Percentiles rank a stretch among this genome's conserved stretches.
Evolutionary conservation across 148 eudicot species (phyloP).

Genomic region (Drosera capensis): DNA sequence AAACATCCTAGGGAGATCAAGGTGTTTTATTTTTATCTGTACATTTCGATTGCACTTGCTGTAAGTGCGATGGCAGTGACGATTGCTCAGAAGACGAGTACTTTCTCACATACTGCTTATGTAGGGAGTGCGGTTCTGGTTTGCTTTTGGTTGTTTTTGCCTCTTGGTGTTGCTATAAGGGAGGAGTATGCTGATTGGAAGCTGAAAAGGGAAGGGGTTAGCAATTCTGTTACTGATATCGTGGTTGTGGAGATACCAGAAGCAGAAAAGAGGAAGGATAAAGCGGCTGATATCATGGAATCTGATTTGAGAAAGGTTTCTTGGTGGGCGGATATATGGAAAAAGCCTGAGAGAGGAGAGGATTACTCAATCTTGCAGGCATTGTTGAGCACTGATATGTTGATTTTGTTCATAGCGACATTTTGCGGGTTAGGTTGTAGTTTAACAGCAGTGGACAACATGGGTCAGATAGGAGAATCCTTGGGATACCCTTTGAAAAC

Average conservation of each 20-base stretch:
- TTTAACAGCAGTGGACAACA: constrained; percentile 27
- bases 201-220: not conserved
- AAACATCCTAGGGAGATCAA: constrained; percentile 16
- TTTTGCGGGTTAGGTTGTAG: constrained; percentile 34
- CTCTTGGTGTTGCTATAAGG: constrained; percentile 6
- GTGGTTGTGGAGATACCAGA: not conserved
- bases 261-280: not conserved
- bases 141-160: constrained; percentile 13
- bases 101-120: constrained; percentile 6
- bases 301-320: constrained; percentile 1
- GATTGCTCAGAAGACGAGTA: constrained; percentile 4
- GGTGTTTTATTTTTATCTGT: constrained; percentile 22
- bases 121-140: constrained; percentile 6
- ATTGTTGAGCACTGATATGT: constrained; percentile 30
- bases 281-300: too few species aligned
- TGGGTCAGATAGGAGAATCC: constrained; percentile 42
- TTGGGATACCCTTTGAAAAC: constrained; percentile 6
- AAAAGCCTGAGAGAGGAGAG: constrained; percentile 32
- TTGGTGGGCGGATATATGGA: constrained; percentile 12
- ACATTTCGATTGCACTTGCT: constrained; percentile 18
- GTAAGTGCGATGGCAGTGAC: constrained; percentile 18
- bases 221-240: not conserved
- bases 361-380: constrained; percentile 40
- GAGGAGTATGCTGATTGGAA: constrained; percentile 11
- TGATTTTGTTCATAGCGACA: constrained; percentile 23